Evolutionary conservation across 805 yeast species (phyloP), one percentile per base, ranked within the genome.

Genomic region (Cyberlindnera subsufficiens): DNA sequence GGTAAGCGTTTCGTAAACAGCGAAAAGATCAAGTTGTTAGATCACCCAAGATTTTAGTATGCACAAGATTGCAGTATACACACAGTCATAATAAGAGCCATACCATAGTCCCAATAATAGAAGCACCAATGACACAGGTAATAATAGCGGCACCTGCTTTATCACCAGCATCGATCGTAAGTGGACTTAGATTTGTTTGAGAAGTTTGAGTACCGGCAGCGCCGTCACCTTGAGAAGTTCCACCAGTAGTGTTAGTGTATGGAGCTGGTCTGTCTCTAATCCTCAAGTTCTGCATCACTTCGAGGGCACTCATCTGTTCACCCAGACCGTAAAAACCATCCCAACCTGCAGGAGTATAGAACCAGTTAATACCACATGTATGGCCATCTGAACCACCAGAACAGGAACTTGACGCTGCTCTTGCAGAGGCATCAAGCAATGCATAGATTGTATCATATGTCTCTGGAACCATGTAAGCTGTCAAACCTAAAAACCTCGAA

Each of bases 311-410:
- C 72, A 85, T 81, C 62, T 87, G 95, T 63, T 88, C 95, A 39
- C 96, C 96, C 32, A 87, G 71, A 1, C 96, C 96, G 53, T 75
- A 86, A 43, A 54, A 58, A 1, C 74, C 77, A 60, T 86, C 95
- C 78, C 83, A 84, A 5, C 74, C 68, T 14, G 15, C n/a, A 22
- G 27, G 27, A 31, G 64, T 64, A 14, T 53, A 46, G 13, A 72
- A 59, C 96, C 96, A 87, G 60, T 81, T 68, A 42, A 72, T 61
- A 37, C 96, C 95, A 66, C 96, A 88, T 0, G 96, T 87, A 51
- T 81, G 79, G 9, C 84, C 83, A 59, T 87, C 96, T 2, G 63
- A 39, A 52, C 95, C 95, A 45, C 96, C 96, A 1, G 80, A 67
- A 64, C 96, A 87, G 1, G 91, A 75, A 39, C 65, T 65, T 3